Evolutionary conservation across 2,329 filamentous ascomycete species (phyloP).

Genomic region (Diplodia mutila): DNA sequence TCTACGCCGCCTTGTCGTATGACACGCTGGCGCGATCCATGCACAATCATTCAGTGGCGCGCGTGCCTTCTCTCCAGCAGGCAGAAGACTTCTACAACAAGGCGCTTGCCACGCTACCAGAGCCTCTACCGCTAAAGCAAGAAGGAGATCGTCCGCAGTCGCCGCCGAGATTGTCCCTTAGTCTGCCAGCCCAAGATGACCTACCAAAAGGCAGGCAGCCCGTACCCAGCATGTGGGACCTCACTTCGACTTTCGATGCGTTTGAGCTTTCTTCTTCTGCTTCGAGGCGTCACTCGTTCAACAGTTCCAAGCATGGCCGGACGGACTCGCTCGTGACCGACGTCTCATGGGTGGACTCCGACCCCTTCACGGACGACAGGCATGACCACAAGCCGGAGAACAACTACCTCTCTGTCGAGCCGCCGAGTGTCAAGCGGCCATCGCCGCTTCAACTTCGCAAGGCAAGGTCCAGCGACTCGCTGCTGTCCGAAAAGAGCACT

Average conservation of each 20-base stretch:
- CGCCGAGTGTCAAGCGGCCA: constrained; percentile 9
- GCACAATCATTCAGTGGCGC: constrained; percentile 34
- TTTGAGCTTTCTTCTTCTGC: not conserved
- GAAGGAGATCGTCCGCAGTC: not conserved
- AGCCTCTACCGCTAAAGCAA: not conserved
- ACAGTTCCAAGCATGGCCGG: constrained; percentile 5
- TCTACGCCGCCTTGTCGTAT: constrained; percentile 44
- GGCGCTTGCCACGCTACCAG: constrained; percentile 34
- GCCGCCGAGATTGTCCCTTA: constrained; percentile 5
- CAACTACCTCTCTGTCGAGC: constrained; percentile 4
- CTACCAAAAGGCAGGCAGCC: not conserved
- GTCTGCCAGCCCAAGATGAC: not conserved
- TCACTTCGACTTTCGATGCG: constrained; percentile 1
- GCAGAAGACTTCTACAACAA: constrained; percentile 42
- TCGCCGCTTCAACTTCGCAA: constrained; percentile 24
- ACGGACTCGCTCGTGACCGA: constrained; percentile 17
- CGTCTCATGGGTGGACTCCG: constrained; percentile 9
- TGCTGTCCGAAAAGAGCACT: not conserved
- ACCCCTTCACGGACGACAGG: constrained; percentile 1
- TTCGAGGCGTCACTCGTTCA: constrained; percentile 11
- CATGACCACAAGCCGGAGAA: not conserved
- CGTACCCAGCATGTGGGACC: constrained; percentile 19
- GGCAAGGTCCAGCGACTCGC: constrained; percentile 2
- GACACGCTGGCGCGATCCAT: constrained; percentile 43
- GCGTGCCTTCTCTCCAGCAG: constrained; percentile 37